phyloP scores from a whole-genome alignment of 441 rosid genomes.

The Croton laevigatus region DNA sequence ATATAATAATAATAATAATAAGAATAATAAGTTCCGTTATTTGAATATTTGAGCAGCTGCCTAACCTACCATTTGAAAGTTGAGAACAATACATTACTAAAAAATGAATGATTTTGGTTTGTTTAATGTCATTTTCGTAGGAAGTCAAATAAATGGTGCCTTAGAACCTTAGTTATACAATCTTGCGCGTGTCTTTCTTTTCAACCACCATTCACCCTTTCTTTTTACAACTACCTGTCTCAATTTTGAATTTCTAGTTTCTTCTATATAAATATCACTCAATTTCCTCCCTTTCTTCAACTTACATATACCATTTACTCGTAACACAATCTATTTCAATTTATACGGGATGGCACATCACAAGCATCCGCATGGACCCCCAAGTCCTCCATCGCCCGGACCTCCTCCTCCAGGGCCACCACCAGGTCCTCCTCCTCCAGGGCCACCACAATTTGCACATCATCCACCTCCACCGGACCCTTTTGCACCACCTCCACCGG shows the following conservation, averaged over 20 bases:
- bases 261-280: background rate
- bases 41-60: too few relatives aligned
- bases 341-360: background rate
- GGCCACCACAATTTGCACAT: background rate
- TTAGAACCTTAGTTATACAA: too few relatives aligned
- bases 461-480: constrained; percentile 7
- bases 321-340: too few relatives aligned
- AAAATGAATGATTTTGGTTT: too few relatives aligned
- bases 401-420: constrained; percentile 12
- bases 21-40: too few relatives aligned
- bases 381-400: background rate
- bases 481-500: background rate
- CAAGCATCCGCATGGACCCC: background rate
- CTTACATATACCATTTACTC: too few relatives aligned
- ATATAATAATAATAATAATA: too few relatives aligned
- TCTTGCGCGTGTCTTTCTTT: background rate
- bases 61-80: too few relatives aligned
- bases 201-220: background rate
- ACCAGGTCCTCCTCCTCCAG: background rate
- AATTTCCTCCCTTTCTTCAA: background rate
- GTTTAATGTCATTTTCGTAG: too few relatives aligned
- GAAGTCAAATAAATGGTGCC: too few relatives aligned
- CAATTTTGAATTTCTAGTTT: background rate
- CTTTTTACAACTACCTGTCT: background rate
- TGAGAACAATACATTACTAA: too few relatives aligned